Base-by-base conservation (phyloP, 768 basidiomycete species). In the Auricularia auricula-judae region DNA sequence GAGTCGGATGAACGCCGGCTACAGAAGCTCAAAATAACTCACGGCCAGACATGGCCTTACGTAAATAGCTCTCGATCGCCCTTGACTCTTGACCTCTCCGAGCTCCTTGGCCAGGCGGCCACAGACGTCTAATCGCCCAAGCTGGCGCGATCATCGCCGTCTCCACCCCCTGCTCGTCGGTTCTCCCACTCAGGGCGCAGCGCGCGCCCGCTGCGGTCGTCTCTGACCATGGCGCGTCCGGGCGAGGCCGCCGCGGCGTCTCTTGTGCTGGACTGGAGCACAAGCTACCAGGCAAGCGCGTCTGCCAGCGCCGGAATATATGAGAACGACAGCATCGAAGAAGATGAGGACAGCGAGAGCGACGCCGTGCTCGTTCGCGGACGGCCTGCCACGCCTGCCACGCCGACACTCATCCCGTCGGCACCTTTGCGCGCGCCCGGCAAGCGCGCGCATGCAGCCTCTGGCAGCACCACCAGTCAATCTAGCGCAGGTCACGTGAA, bases 231-330 rank as follows among this genome's bases (percentile, higher is more conserved):
- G 23, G 14, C 56, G 56, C 56, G 56, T 8, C 23, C 56, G 21
- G 34, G 34, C 23, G 56, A 59, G 8, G 3, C 56, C 8, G 29
- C 34, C 11, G n/a, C 18, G 7, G 23, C 56, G 23, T 14, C 56
- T 59, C 5, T 35, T 18, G 74, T 74, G 65, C 70, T 85, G 68
- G 90, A 86, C 68, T 84, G 90, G 86, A 93, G 89, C 70, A 91
- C 90, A 12, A 92, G 90, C 68, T 93, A 93, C 75, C 87, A 91
- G 65, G 91, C 86, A 35, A 91, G 91, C 60, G 69, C 69, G 56
- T 89, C 89, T 39, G 91, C 89, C 10, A 84, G 87, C 89, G 42
- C 43, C 23, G 34, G 21, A 77, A 85, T 67, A 80, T 59, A 59
- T 18, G 56, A 59, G 56, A 62, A 42, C 44, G 43, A 61, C 36